Evolutionary conservation across 129 eudicot genomes (phyloP), one percentile per base, ranked within the genome.

Genomic region (Oenanthe sinensis): DNA sequence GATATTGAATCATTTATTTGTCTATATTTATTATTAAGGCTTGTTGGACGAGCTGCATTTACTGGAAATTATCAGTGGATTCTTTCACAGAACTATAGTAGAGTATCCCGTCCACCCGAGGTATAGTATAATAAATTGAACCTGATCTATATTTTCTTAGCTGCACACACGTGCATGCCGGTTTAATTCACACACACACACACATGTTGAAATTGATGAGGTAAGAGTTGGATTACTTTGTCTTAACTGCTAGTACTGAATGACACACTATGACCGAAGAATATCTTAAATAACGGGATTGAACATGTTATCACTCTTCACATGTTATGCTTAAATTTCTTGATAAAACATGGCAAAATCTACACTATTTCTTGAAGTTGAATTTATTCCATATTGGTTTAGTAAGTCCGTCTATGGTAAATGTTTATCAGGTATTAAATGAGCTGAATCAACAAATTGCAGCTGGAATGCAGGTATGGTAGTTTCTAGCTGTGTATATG

Each of bases 1-100:
- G 36, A 71, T 37, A 3, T 26, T 62, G 8, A 15, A 24, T 42
- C 33, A 22, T 3, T 30, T 49, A 44, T 60, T 46, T 62, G 75
- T 75, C 16, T 60, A 11, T 17, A 17, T 48, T 71, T 81, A 75
- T 36, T 74, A 68, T 82, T 65, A 88, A 94, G 98, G 78, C 86
- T 94, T 82, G 92, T 94, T 83, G 97, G 98, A 49, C 88, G 97
- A 74, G 90, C 86, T 81, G 98, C 97, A 70, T 91, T 91, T 80
- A 91, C 92, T 11, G 89, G 98, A 80, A 87, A 80, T 68, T 93
- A 89, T 83, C 91, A 86, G 79, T 94, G 98, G 98, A 87, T 94
- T 77, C 81, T 88, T 37, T 85, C 92, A 24, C 90, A 86, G 55
- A 77, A 78, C 82, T 88, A 75, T 74, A 84, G 33, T 65, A 79